Evolutionary conservation across 192 early-diverging fungal genomes (phyloP), one percentile per base, ranked within the genome.

Genomic region (Oehlia diaphana): DNA sequence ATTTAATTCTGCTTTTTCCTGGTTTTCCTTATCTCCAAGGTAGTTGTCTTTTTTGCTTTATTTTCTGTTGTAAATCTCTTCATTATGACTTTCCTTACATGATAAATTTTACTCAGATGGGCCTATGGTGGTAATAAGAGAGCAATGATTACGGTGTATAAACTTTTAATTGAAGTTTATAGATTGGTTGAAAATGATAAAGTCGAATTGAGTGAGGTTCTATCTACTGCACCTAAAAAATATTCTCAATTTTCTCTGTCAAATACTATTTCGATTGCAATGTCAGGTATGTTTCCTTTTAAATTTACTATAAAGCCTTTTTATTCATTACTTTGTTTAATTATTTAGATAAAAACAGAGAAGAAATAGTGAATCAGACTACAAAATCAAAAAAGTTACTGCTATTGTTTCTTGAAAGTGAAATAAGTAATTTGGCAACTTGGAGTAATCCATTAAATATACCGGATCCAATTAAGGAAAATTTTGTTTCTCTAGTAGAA

Each of bases 331-430:
- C 7, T 14, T 49, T 31, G 13, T 66, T 28, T 23, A 4, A 66
- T 63, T 37, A 37, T 47, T 65, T 82, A 72, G 85, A 89, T 28
- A 84, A 89, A 68, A 88, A 85, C 10, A 84, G 86, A 73, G 88
- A 88, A 71, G 88, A 88, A 79, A 87, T 89, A 47, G 66, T 91
- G 39, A 85, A 84, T 14, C 80, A 87, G 67, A 83, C 88, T 49
- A 77, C 83, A 8, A 81, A 86, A 49, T 79, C 84, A 63, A 87
- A 87, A 53, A 90, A 93, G 31, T 80, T 98, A 31, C 81, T 99
- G 37, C 81, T 95, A 49, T 79, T 99, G 53, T 88, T 99, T 58
- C 80, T 97, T 33, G 97, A 97, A 81, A 94, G 93, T 78, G 98
- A 99, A 82, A 82, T 98, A 67, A 87, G 89, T 64, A 91, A 95